phyloP scores from a whole-genome alignment of 1,284 basidiomycete species.

The Ganoderma multipileum region DNA sequence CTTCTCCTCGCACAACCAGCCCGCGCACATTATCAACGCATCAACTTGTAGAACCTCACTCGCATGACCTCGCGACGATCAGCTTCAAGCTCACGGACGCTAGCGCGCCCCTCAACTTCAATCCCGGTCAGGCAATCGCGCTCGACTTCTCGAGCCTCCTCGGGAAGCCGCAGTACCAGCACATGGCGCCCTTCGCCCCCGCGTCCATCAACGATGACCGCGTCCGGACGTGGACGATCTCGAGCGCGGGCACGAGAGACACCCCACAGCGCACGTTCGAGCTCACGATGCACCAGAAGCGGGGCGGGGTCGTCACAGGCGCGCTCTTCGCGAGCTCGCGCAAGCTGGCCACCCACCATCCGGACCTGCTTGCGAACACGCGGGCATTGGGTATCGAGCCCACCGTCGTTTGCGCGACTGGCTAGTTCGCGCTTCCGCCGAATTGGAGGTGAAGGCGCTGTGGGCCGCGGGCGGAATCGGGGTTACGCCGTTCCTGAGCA shows the following conservation, averaged over 20 bases:
- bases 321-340: neutral
- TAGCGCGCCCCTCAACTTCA: neutral
- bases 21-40: neutral
- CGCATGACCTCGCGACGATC: neutral
- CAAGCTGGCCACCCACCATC: neutral
- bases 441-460: neutral
- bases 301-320: neutral
- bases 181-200: neutral
- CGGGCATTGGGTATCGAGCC: neutral
- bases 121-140: neutral
- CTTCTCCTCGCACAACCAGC: neutral
- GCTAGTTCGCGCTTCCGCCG: neutral
- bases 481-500: neutral
- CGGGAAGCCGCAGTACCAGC: slow-evolving; percentile 1
- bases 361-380: neutral
- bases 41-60: neutral
- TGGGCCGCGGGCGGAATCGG: neutral
- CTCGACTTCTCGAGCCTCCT: neutral
- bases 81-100: neutral
- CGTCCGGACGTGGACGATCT: neutral
- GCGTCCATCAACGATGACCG: slow-evolving; percentile 1
- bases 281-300: neutral
- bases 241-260: neutral
- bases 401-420: neutral
- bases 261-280: neutral